Base-by-base conservation (phyloP, 2,329 filamentous ascomycete genomes). In the Exophiala xenobiotica region DNA sequence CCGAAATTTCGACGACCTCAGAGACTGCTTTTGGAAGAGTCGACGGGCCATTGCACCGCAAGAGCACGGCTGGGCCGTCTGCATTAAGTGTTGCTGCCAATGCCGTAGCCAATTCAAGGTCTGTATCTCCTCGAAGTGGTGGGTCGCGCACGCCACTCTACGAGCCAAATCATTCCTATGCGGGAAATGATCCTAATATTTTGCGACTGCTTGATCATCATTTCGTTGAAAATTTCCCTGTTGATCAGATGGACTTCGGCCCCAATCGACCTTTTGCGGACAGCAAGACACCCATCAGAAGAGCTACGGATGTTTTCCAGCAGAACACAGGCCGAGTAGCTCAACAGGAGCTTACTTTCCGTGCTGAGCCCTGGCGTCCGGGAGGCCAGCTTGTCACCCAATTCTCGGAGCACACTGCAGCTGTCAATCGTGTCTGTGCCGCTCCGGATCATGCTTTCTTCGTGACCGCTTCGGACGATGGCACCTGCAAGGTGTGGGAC, bases 361-460 rank as follows among this genome's bases (percentile, higher is more conserved):
- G 46, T 26, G 46, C 40, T 19, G 82, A 81, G 49, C 79, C 82
- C 2, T 99, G 93, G 93, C 85, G 83, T 58, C 93, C 93, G 0
- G 82, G 85, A 48, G 91, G 93, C 1, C 85, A 83, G 45, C 77
- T 97, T 6, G 86, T 97, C 16, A 90, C 91, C 1, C 89, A 89
- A 1, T 90, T 97, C 64, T 83, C 88, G 1, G 93, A 99, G 67
- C 93, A 99, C 65, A 84, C 78, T 22, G 89, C 83, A 0, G 81
- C 88, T 6, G 82, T 97, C 58, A 96, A 87, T 64, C 83, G 91
- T 7, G 82, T 97, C 8, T 77, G 87, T 2, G 82, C 90, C 6
- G 86, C 93, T 1, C 90, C 92, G 0, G 93, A 99, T 65, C 92
- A 99, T 67, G 75, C 85, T 3, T 99, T 99, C 72, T 99, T 99